A percentile compares a stretch with the other conserved stretches of the same genome.
Conservation (phyloP, 1,284 basidiomycete species). For the Fomitopsis betulina region DNA sequence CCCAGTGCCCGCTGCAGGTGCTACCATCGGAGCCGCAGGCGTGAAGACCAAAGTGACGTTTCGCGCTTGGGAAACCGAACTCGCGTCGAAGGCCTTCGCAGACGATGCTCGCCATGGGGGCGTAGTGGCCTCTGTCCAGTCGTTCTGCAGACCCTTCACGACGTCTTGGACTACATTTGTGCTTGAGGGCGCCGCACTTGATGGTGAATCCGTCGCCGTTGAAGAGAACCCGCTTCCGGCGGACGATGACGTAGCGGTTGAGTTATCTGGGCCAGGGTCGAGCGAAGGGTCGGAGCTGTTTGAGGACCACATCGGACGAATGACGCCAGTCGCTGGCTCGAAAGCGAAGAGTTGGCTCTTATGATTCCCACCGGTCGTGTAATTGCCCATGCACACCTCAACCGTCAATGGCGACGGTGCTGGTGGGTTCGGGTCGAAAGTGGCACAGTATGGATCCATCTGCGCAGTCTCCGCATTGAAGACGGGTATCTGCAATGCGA, state of each 20-base stretch:
- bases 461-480: constrained; percentile 34
- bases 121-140: constrained; percentile 19
- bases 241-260: constrained; percentile 5
- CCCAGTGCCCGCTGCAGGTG: constrained; percentile 1
- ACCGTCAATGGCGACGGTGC: constrained; percentile 45
- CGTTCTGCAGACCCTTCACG: constrained; percentile 17
- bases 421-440: constrained; percentile 50
- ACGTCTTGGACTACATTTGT: constrained; percentile 14
- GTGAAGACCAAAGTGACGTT: constrained; percentile 46
- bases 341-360: constrained; percentile 59
- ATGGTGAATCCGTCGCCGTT: background rate
- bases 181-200: constrained; percentile 14
- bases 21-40: constrained; percentile 30
- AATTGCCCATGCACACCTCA: constrained; percentile 34
- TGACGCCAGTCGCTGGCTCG: constrained; percentile 38
- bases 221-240: background rate
- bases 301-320: constrained; percentile 50
- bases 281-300: background rate
- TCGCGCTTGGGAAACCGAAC: constrained; percentile 19
- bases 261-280: constrained; percentile 15
- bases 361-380: constrained; percentile 24
- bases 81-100: constrained; percentile 12
- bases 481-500: constrained; percentile 42
- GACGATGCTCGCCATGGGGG: constrained; percentile 13
- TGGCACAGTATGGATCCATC: constrained; percentile 49